Percentiles rank a stretch among this genome's conserved stretches.
These are phyloP conservation scores for Trametes gibbosa DNA, from an alignment of 768 basidiomycete genomes.

Conservation along the genomic window DNA sequence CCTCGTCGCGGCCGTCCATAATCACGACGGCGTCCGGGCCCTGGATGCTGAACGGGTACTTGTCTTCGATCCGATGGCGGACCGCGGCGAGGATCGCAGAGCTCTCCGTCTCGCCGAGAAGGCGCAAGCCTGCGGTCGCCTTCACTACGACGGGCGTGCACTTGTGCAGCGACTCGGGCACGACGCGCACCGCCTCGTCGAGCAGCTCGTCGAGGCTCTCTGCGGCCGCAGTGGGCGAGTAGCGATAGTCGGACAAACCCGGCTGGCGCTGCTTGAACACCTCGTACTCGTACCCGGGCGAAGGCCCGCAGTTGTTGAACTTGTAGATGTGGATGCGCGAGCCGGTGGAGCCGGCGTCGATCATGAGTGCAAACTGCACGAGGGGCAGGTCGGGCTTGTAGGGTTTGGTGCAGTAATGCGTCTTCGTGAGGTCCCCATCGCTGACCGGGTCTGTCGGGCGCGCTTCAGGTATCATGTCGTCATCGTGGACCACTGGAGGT, in stretches of 20 bases:
- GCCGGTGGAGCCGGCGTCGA: conserved; percentile 97
- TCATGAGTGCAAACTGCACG: conserved; percentile 93
- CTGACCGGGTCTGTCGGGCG: conserved; percentile 61
- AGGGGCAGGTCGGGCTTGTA: conserved; percentile 49
- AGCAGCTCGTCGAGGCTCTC: conserved; percentile 74
- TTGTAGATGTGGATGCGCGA: conserved; percentile 99
- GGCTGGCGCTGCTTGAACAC: conserved; percentile 82
- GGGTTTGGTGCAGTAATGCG: conserved; percentile 66
- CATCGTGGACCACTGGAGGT: conserved; percentile 12
- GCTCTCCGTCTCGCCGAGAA: conserved; percentile 62
- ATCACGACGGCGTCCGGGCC: conserved; percentile 69
- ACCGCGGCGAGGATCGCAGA: conserved; percentile 77
- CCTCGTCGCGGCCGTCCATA: conserved; percentile 96
- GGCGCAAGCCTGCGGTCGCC: conserved; percentile 85
- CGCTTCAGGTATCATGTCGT: conserved; percentile 12
- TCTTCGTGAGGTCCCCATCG: conserved; percentile 72
- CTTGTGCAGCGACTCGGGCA: conserved; percentile 58
- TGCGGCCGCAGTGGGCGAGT: conserved; percentile 67
- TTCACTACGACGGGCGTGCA: conserved; percentile 92
- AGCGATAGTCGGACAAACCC: conserved; percentile 68
- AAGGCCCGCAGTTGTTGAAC: conserved; percentile 83
- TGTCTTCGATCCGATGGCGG: conserved; percentile 47
- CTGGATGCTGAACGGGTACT: conserved; percentile 69
- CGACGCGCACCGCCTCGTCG: conserved; percentile 73
- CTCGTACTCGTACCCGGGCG: conserved; percentile 87